Evolutionary conservation across 768 basidiomycete genomes (phyloP).

Genomic region (Kondoa subrosea): DNA sequence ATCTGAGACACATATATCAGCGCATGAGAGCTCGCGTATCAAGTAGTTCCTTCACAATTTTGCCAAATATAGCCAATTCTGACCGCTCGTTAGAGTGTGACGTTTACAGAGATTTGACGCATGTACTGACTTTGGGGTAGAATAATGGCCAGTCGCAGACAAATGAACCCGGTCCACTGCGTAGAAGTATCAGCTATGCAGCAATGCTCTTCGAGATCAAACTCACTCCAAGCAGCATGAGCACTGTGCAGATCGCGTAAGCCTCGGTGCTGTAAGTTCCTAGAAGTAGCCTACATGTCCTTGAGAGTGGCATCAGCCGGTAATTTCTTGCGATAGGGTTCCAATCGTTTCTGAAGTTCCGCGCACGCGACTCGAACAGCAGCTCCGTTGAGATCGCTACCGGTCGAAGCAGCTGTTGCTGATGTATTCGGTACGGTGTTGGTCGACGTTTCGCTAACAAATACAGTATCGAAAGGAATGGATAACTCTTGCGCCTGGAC

Average conservation of each 20-base stretch:
- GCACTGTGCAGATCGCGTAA: not conserved
- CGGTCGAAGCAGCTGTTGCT: conserved; percentile 21
- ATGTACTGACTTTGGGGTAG: conserved; percentile 15
- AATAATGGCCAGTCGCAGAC: conserved; percentile 14
- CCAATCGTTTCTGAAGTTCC: conserved; percentile 25
- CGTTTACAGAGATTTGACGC: no score
- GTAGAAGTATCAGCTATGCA: no score
- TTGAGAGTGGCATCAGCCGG: conserved; percentile 21
- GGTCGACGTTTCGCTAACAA: conserved; percentile 24
- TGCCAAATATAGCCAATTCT: conserved; percentile 19
- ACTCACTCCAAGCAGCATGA: conserved; percentile 15
- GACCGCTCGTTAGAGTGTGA: no score
- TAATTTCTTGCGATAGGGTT: conserved; percentile 22
- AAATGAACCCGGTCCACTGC: not conserved
- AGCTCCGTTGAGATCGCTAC: conserved; percentile 14
- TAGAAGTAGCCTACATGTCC: conserved; percentile 21
- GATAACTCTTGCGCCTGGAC: conserved; percentile 4
- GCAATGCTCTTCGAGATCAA: not conserved
- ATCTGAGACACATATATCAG: not conserved
- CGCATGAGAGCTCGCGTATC: not conserved
- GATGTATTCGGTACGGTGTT: conserved; percentile 24
- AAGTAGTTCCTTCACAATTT: not conserved
- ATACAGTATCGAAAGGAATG: conserved; percentile 25
- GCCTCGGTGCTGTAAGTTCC: not conserved
- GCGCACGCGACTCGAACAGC: conserved; percentile 24